Evolutionary conservation across 768 basidiomycete species (phyloP), one percentile per base, ranked within the genome.

Genomic region (Russula abietina): DNA sequence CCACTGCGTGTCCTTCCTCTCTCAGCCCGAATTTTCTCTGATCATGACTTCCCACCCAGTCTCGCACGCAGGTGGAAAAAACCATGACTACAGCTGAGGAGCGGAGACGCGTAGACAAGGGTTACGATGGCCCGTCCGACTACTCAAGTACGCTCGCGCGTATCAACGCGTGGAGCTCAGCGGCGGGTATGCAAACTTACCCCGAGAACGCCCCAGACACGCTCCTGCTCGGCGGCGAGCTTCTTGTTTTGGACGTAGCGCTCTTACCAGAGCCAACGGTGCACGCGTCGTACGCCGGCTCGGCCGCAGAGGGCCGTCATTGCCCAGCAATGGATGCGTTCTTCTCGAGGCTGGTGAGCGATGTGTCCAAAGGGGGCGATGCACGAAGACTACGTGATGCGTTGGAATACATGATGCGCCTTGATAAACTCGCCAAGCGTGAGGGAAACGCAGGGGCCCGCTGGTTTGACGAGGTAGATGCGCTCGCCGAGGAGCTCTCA

Each of bases 401-500:
- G 65, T 70, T 92, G 12, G 78, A 76, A 28, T 88, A 90, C 72
- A 78, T 93, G 24, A 87, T 90, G 72, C 80, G 83, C 74, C 75
- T 91, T 12, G 91, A 93, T 68, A 77, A 78, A 22, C 74, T 92
- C 17, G 89, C 90, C 0, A 75, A 77, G 14, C 76, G 79, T 59
- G 82, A 82, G 61, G 82, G 84, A 30, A 81, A 82, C 52, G 81
- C 79, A 41, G 88, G 89, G 1, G 78, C 87, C 45, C 78, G 83
- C 57, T 92, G 91, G 91, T 91, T 92, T 70, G 82, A 78, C 58
- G 86, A 85, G 63, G 74, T 85, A 6, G 85, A 86, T 67, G 72
- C 78, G 36, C 73, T 88, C 22, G 79, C 78, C 60, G 75, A 79
- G 28, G 75, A 76, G 38, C 70, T 83, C 3, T 81, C 82, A 65